These are phyloP conservation scores for Claviceps sp. DNA, from an alignment of 2,329 filamentous ascomycete species.

Conservation along the genomic window DNA sequence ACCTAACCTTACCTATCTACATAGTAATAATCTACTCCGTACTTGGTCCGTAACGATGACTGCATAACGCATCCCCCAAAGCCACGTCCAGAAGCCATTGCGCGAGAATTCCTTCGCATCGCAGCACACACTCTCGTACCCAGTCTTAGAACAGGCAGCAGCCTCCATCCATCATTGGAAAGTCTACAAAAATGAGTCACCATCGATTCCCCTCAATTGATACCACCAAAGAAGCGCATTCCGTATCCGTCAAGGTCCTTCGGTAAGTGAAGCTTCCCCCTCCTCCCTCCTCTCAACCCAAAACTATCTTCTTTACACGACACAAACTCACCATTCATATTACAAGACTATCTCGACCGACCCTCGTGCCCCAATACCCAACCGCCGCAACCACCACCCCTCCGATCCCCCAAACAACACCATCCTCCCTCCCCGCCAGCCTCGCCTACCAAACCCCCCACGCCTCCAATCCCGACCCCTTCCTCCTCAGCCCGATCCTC, in stretches of 20 bases:
- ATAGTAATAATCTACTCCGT: too few species aligned
- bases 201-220: slow-evolving; percentile 44
- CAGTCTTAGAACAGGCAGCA: background rate
- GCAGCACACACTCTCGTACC: background rate
- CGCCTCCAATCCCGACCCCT: slow-evolving; percentile 37
- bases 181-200: slow-evolving; percentile 34
- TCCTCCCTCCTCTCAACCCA: background rate
- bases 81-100: too few species aligned
- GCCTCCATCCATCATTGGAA: background rate
- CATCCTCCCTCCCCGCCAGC: slow-evolving; percentile 42
- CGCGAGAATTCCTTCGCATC: background rate
- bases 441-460: slow-evolving; percentile 48
- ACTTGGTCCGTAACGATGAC: background rate
- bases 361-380: slow-evolving; percentile 58
- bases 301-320: background rate
- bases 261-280: slow-evolving; percentile 29
- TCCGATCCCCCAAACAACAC: slow-evolving; percentile 29
- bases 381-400: slow-evolving; percentile 32
- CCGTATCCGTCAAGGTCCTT: slow-evolving; percentile 64
- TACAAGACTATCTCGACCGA: slow-evolving; percentile 65
- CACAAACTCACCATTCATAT: background rate
- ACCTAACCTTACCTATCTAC: too few species aligned
- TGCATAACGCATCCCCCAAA: too few species aligned
- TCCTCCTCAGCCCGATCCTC: slow-evolving; percentile 51
- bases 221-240: slow-evolving; percentile 59